These are phyloP conservation scores for Trichopus zeylanicus DNA, from an alignment of 116 monocot genomes.

Conservation along the genomic window DNA sequence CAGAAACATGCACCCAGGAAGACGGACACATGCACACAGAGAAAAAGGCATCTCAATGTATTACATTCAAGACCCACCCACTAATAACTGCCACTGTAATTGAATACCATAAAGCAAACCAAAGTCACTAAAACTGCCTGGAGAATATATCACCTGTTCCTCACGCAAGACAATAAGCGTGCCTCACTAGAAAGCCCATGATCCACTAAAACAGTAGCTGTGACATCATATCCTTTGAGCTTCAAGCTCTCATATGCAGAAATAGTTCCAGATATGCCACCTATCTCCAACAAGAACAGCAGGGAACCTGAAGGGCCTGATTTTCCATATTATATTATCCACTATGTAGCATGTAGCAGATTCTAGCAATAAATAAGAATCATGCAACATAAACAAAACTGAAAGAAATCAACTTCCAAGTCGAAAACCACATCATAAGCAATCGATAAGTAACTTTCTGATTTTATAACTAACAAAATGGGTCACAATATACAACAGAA, in stretches of 20 bases:
- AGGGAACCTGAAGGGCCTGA: conserved; percentile 85
- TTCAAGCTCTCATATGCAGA: conserved; percentile 88
- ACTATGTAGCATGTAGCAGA: neutral
- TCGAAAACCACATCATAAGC: neutral
- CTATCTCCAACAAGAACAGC: conserved; percentile 95
- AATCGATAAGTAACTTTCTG: no score
- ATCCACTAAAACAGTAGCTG: conserved; percentile 69
- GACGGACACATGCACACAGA: conserved; percentile 6
- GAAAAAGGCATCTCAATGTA: no score
- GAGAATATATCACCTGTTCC: conserved; percentile 44
- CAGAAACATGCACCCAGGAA: conserved; percentile 61
- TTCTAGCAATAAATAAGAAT: neutral
- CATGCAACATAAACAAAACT: neutral
- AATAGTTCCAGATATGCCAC: conserved; percentile 86
- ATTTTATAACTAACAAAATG: no score
- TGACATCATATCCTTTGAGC: conserved; percentile 86
- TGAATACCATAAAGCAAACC: neutral
- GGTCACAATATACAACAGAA: no score
- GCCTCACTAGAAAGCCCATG: conserved; percentile 67
- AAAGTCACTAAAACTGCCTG: neutral
- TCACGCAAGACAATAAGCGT: conserved; percentile 62
- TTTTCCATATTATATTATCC: neutral
- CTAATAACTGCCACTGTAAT: no score
- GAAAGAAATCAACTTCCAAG: neutral
- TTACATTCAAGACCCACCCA: no score